Evolutionary conservation across 257 asterid genomes (phyloP).

Genomic region (Solanum paucissectum): DNA sequence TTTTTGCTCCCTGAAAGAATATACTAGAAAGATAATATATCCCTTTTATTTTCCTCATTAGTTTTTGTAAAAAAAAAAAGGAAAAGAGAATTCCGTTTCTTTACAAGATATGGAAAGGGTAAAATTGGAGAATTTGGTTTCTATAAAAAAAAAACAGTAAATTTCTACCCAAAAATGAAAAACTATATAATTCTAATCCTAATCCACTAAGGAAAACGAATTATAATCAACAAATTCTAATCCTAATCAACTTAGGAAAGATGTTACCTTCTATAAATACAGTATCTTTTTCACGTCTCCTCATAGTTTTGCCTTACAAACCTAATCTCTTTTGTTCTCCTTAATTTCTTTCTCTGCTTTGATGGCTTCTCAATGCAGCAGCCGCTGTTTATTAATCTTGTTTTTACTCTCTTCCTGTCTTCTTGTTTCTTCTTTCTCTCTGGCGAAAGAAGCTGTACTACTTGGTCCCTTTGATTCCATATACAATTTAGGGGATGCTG

Average conservation of each 20-base stretch:
- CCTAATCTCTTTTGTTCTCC: background rate
- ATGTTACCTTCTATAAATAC: background rate
- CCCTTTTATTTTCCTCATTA: background rate
- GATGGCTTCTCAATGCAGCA: background rate
- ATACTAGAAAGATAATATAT: background rate
- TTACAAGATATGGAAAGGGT: background rate
- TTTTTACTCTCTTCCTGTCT: background rate
- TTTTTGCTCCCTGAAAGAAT: background rate
- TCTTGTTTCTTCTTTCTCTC: background rate
- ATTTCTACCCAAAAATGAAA: background rate
- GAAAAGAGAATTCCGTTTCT: background rate
- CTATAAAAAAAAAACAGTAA: background rate
- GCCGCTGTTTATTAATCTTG: background rate
- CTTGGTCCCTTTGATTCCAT: background rate
- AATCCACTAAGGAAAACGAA: background rate
- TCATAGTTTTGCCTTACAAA: background rate
- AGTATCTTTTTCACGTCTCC: background rate
- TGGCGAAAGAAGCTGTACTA: background rate
- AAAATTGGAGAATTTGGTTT: background rate
- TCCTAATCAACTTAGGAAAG: background rate
- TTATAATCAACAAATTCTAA: background rate
- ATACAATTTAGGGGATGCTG: background rate
- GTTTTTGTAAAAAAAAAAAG: background rate
- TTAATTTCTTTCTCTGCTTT: background rate
- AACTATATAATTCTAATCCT: background rate